Evolutionary conservation across 2,329 filamentous ascomycete species (phyloP).

Genomic region (Alternaria dauci): DNA sequence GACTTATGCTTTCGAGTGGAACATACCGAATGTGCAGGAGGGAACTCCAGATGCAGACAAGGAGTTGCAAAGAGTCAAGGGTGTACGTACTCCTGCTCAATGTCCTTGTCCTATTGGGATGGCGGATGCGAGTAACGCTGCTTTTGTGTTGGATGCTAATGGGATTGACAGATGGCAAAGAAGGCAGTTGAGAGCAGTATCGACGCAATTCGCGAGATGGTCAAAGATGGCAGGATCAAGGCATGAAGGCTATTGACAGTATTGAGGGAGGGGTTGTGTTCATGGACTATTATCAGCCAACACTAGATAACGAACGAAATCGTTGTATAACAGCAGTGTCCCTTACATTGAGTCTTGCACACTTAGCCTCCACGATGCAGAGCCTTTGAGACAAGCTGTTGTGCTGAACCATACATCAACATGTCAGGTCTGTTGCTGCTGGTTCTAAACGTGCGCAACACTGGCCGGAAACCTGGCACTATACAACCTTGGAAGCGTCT

Average conservation of each 20-base stretch:
- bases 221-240: conserved; percentile 47
- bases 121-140: not conserved
- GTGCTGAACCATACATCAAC: no score
- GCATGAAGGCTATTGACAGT: not conserved
- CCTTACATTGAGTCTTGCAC: not conserved
- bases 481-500: not conserved
- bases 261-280: not conserved
- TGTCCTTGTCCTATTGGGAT: not conserved
- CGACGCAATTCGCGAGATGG: conserved; percentile 55
- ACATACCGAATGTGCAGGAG: conserved; percentile 45
- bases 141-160: conserved; percentile 8
- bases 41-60: conserved; percentile 47
- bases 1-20: conserved; percentile 59
- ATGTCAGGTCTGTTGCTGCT: no score
- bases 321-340: not conserved
- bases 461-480: not conserved
- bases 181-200: conserved; percentile 56
- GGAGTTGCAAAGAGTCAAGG: conserved; percentile 35
- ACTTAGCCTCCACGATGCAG: not conserved
- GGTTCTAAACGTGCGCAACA: not conserved
- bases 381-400: not conserved
- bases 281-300: not conserved
- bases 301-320: not conserved
- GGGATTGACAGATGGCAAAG: conserved; percentile 45
- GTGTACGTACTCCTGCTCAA: conserved; percentile 22